phyloP scores from a whole-genome alignment of 2,329 filamentous ascomycete species.

The Fusarium siculi region DNA sequence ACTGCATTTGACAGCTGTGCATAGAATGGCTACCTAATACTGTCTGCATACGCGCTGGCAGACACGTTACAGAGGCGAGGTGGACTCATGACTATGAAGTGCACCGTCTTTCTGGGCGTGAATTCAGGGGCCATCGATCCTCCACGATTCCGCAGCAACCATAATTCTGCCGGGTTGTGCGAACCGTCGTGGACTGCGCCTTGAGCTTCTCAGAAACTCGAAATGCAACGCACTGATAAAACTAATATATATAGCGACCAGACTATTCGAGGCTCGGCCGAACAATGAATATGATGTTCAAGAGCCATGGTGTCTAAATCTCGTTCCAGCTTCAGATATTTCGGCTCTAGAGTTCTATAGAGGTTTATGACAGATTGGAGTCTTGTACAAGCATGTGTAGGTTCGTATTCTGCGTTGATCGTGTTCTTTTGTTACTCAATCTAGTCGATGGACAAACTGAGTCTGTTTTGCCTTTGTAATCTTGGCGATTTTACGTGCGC shows the following conservation, averaged over 20 bases:
- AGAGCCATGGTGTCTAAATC: not conserved
- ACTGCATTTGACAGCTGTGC: not conserved
- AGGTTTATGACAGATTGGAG: not conserved
- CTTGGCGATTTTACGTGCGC: not conserved
- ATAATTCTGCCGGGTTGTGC: too few species aligned
- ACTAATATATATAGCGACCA: too few species aligned
- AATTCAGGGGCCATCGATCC: too few species aligned
- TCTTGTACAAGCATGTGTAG: not conserved
- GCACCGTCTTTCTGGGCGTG: fast-evolving
- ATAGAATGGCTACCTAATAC: not conserved
- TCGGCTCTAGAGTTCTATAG: not conserved
- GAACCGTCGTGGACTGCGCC: too few species aligned
- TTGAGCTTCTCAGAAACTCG: too few species aligned
- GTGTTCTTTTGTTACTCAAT: fast-evolving
- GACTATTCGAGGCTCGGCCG: too few species aligned
- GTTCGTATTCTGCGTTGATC: not conserved
- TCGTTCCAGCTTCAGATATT: not conserved
- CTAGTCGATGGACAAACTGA: not conserved
- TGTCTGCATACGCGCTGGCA: not conserved
- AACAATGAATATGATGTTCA: too few species aligned
- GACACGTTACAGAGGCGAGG: not conserved
- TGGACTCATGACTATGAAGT: not conserved
- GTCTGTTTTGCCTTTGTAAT: fast-evolving
- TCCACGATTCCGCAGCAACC: not conserved
- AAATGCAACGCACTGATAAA: too few species aligned